phyloP scores from a whole-genome alignment of 768 basidiomycete genomes.

The Lactifluus echinatus region DNA sequence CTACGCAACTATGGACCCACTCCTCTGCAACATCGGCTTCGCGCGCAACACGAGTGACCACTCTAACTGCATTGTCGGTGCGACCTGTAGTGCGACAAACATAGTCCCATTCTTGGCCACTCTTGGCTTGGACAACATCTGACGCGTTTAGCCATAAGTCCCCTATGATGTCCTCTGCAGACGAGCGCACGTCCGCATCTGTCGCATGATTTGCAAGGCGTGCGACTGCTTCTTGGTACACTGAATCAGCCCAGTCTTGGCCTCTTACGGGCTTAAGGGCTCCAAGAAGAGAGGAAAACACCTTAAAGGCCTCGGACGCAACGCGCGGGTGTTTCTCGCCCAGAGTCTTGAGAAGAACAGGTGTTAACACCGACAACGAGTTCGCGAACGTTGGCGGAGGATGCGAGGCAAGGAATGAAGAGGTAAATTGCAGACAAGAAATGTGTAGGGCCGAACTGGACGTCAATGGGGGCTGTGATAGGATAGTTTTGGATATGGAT shows the following conservation, averaged over 20 bases:
- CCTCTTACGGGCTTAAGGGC: conserved; percentile 61
- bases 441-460: conserved; percentile 78
- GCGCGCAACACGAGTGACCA: conserved; percentile 75
- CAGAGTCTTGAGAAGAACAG: conserved; percentile 65
- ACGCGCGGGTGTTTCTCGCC: conserved; percentile 84
- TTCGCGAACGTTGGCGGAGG: conserved; percentile 47
- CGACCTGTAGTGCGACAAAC: conserved; percentile 65
- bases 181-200: conserved; percentile 81
- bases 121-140: conserved; percentile 54
- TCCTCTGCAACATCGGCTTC: conserved; percentile 60
- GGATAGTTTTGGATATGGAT: conserved; percentile 51
- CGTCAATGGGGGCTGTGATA: conserved; percentile 61
- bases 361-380: conserved; percentile 59
- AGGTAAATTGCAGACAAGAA: conserved; percentile 77
- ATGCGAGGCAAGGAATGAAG: conserved; percentile 73
- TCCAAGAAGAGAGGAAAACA: conserved; percentile 74
- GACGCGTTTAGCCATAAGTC: conserved; percentile 85
- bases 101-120: conserved; percentile 70
- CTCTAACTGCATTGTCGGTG: conserved; percentile 67
- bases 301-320: conserved; percentile 80
- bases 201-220: conserved; percentile 75
- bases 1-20: conserved; percentile 77
- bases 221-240: conserved; percentile 67
- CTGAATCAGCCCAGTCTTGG: conserved; percentile 55
- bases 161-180: conserved; percentile 75